These are phyloP conservation scores for Phialophora chinensis DNA, from an alignment of 2,329 filamentous ascomycete species.

Conservation along the genomic window DNA sequence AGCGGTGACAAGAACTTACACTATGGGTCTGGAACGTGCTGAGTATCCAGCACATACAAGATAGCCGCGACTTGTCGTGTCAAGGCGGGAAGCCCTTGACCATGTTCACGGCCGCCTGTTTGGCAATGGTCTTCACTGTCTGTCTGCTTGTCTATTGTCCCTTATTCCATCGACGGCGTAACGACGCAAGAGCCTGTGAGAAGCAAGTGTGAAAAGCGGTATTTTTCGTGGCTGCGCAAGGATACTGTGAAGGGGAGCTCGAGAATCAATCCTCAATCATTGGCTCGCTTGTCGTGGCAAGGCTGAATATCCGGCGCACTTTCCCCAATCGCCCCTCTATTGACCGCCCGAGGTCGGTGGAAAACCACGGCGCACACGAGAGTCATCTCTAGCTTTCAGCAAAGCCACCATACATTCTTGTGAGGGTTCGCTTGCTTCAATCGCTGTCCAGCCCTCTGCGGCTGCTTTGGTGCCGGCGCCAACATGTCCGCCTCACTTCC, in stretches of 20 bases:
- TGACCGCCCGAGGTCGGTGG: background rate
- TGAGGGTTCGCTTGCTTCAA: background rate
- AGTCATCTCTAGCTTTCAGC: background rate
- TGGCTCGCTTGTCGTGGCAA: background rate
- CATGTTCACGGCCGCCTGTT: no score
- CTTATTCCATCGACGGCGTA: no score
- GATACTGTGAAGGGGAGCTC: background rate
- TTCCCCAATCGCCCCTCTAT: background rate
- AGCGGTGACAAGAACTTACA: no score
- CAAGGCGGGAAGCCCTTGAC: no score
- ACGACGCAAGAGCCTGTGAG: no score
- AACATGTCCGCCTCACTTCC: constrained; percentile 67
- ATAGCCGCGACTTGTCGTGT: no score
- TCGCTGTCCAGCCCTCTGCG: background rate
- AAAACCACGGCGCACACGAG: background rate
- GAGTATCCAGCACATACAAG: no score
- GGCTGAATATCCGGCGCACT: constrained; percentile 3
- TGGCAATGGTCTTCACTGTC: no score
- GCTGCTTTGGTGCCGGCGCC: constrained; percentile 18
- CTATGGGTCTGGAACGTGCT: no score
- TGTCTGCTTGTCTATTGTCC: no score
- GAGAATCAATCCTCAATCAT: background rate
- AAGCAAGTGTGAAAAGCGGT: no score
- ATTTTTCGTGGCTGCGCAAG: no score
- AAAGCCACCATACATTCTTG: background rate